phyloP scores from a whole-genome alignment of 352 stramenopile species.

The Phytopythium boreale region DNA sequence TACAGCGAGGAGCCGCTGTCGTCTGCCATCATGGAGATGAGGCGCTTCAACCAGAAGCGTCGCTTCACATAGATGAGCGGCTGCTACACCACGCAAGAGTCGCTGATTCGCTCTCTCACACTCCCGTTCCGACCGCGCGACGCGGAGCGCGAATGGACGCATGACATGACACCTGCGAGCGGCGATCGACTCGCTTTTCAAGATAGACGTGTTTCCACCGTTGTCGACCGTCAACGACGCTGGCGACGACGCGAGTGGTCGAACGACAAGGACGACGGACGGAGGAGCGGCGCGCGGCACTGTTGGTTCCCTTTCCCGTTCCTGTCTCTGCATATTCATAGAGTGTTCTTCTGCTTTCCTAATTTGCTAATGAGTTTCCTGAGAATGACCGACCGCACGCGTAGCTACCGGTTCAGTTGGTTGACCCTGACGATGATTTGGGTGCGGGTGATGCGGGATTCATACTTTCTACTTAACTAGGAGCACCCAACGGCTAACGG shows the following conservation, averaged over 20 bases:
- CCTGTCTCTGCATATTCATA: constrained; percentile 9
- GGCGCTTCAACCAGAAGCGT: constrained; percentile 88
- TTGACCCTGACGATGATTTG: no score
- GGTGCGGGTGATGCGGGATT: no score
- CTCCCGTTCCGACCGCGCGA: neutral
- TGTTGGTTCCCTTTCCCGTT: neutral
- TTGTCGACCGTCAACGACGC: neutral
- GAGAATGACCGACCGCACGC: no score
- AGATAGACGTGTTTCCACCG: neutral
- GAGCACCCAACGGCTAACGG: no score
- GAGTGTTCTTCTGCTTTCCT: constrained; percentile 2
- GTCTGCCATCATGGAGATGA: constrained; percentile 86
- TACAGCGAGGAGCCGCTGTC: constrained; percentile 77
- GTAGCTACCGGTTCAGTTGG: no score
- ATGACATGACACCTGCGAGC: neutral
- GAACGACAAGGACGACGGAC: neutral
- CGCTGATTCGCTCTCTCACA: neutral
- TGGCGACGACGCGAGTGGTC: neutral
- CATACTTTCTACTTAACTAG: no score
- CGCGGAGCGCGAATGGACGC: no score
- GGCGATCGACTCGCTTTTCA: neutral
- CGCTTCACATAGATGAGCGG: constrained; percentile 61
- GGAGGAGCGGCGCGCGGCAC: neutral
- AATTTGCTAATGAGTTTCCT: neutral
- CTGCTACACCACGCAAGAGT: neutral